phyloP scores from a whole-genome alignment of 2,329 filamentous ascomycete species.

The Arthroderma sp. region DNA sequence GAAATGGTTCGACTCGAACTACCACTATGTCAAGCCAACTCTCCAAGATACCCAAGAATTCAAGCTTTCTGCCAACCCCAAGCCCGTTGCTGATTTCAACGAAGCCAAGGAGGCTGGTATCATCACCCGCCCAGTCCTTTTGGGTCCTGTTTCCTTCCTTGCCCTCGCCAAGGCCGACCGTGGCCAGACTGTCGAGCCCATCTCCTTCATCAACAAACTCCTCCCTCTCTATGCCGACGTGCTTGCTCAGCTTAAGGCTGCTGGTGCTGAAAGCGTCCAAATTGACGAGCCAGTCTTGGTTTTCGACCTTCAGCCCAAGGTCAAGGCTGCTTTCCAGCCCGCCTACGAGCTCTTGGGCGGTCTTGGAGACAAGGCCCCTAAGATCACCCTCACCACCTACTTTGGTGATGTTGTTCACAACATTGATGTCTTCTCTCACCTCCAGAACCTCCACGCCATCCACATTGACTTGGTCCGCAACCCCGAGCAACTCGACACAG shows the following conservation, averaged over 20 bases:
- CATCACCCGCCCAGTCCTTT: slow-evolving; percentile 78
- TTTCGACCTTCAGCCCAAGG: slow-evolving; percentile 78
- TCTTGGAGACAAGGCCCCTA: slow-evolving; percentile 68
- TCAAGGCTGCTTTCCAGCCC: slow-evolving; percentile 96
- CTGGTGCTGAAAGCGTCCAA: slow-evolving; percentile 91
- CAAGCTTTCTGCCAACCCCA: slow-evolving; percentile 74
- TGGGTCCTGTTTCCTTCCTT: slow-evolving; percentile 96
- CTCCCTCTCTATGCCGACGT: slow-evolving; percentile 91
- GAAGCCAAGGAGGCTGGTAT: slow-evolving; percentile 98
- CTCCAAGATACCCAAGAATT: slow-evolving; percentile 95
- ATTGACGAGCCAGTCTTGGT: slow-evolving; percentile 97
- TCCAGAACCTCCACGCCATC: slow-evolving; percentile 62
- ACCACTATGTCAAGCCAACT: slow-evolving; percentile 99
- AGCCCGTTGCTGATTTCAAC: slow-evolving; percentile 86
- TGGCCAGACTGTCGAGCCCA: slow-evolving; percentile 82
- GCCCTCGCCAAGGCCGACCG: slow-evolving; percentile 96
- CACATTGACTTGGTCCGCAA: slow-evolving; percentile 96
- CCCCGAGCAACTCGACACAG: slow-evolving; percentile 88
- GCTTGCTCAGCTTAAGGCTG: slow-evolving; percentile 82
- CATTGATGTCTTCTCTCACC: slow-evolving; percentile 70
- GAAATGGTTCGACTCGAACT: slow-evolving; percentile 99
- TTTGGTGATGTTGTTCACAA: slow-evolving; percentile 99
- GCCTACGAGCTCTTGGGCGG: slow-evolving; percentile 72
- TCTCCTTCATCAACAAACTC: slow-evolving; percentile 84
- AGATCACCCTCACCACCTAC: slow-evolving; percentile 88